phyloP scores from a whole-genome alignment of 2,329 filamentous ascomycete species.

The Beauveria australis region DNA sequence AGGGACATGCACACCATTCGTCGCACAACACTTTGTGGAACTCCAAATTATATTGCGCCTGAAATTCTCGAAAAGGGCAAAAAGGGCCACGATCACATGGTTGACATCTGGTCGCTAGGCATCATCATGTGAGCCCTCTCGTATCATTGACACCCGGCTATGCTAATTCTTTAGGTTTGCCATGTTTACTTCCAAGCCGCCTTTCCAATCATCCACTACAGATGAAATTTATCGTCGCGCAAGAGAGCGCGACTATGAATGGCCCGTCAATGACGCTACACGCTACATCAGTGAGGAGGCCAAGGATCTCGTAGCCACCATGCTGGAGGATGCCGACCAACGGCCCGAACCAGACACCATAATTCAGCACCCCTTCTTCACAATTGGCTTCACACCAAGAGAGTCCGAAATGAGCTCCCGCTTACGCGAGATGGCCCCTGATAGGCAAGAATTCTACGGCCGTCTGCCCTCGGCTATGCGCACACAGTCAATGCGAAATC shows the following conservation, averaged over 20 bases:
- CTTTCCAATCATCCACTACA: constrained; percentile 86
- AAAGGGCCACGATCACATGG: constrained; percentile 93
- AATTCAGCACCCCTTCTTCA: constrained; percentile 73
- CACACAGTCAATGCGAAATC: constrained; percentile 39
- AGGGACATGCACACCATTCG: constrained; percentile 79
- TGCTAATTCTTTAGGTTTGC: constrained; percentile 57
- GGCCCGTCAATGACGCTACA: constrained; percentile 60
- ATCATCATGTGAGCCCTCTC: constrained; percentile 73
- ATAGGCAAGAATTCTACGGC: constrained; percentile 49
- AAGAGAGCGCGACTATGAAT: constrained; percentile 66
- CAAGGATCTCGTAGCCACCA: constrained; percentile 67
- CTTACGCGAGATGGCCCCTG: constrained; percentile 49
- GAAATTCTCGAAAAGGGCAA: constrained; percentile 92
- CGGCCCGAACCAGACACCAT: constrained; percentile 71
- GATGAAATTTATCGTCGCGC: constrained; percentile 76
- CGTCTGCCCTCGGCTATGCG: constrained; percentile 38
- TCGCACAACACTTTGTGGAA: constrained; percentile 89
- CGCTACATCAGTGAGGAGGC: constrained; percentile 68
- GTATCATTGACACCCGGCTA: neutral
- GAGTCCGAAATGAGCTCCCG: constrained; percentile 50
- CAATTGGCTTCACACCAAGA: constrained; percentile 62
- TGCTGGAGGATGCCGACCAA: constrained; percentile 67
- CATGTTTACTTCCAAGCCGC: constrained; percentile 91
- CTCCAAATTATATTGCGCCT: constrained; percentile 95
- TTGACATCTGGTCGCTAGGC: constrained; percentile 96